Evolutionary conservation across 768 basidiomycete species (phyloP).

Genomic region (Panaeolus papilionaceus): DNA sequence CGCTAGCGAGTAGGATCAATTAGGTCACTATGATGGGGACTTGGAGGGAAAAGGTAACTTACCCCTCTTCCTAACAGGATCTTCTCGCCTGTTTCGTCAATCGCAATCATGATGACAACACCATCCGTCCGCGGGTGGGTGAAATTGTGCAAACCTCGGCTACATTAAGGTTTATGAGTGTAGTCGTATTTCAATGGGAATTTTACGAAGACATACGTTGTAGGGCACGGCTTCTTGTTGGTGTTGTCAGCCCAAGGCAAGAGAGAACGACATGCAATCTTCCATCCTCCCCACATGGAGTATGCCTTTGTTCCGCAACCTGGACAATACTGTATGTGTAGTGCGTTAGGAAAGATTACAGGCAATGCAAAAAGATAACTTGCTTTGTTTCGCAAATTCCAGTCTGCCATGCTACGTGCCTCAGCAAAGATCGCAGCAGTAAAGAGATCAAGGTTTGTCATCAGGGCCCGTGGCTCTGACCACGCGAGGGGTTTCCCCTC

Average conservation of each 20-base stretch:
- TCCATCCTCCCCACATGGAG: conserved; percentile 97
- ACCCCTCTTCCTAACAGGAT: conserved; percentile 89
- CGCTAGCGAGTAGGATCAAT: conserved; percentile 45
- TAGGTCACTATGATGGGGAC: no score
- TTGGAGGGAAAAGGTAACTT: conserved; percentile 32
- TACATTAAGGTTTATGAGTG: conserved; percentile 31
- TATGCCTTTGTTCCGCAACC: conserved; percentile 83
- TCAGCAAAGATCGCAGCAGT: conserved; percentile 79
- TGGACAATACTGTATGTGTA: conserved; percentile 78
- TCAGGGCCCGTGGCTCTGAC: conserved; percentile 66
- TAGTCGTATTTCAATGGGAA: not conserved
- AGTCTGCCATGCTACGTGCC: conserved; percentile 86
- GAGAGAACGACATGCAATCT: conserved; percentile 78
- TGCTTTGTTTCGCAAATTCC: conserved; percentile 91
- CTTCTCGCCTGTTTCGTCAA: conserved; percentile 81
- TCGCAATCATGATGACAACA: conserved; percentile 90
- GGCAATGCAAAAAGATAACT: conserved; percentile 20
- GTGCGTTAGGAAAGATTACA: not conserved
- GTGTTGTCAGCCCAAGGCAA: conserved; percentile 76
- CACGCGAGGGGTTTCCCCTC: conserved; percentile 57
- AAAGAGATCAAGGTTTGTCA: conserved; percentile 62
- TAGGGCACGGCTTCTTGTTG: conserved; percentile 70
- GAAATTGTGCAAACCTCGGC: conserved; percentile 89
- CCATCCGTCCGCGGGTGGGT: conserved; percentile 83
- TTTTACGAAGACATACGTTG: conserved; percentile 53